Evolutionary conservation across 2,329 filamentous ascomycete genomes (phyloP).

Genomic region (Davidsoniella neocaledoniae): DNA sequence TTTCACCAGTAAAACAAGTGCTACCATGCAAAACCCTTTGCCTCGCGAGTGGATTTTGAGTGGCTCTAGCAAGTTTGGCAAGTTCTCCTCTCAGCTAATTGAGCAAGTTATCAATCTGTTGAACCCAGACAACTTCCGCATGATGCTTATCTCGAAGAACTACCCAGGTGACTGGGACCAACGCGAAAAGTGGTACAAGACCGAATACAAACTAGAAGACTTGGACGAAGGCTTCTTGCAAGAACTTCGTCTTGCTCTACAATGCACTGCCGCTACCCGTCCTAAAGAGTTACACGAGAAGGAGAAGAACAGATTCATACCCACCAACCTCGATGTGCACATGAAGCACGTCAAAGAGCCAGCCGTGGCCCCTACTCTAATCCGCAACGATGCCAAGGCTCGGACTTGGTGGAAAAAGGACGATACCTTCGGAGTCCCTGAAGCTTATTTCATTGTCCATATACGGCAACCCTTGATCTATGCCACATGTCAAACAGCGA

Average conservation of each 20-base stretch:
- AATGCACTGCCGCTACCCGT: slow-evolving; percentile 39
- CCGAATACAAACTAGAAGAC: slow-evolving; percentile 72
- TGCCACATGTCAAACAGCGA: slow-evolving; percentile 58
- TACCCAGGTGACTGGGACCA: slow-evolving; percentile 71
- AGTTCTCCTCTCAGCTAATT: slow-evolving; percentile 67
- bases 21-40: slow-evolving; percentile 80
- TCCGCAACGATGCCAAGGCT: slow-evolving; percentile 66
- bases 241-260: slow-evolving; percentile 48
- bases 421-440: slow-evolving; percentile 95
- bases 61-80: slow-evolving; percentile 56
- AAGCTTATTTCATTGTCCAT: slow-evolving; percentile 71
- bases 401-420: slow-evolving; percentile 98
- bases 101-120: slow-evolving; percentile 55
- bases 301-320: slow-evolving; percentile 90
- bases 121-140: slow-evolving; percentile 74
- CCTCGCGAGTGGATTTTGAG: slow-evolving; percentile 80
- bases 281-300: slow-evolving; percentile 66
- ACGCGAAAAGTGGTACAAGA: slow-evolving; percentile 96
- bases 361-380: slow-evolving; percentile 55
- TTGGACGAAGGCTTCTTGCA: slow-evolving; percentile 61
- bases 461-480: slow-evolving; percentile 65
- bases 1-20: slow-evolving; percentile 72
- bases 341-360: slow-evolving; percentile 77
- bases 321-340: slow-evolving; percentile 80
- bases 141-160: slow-evolving; percentile 68